Conservation (phyloP, 1,284 basidiomycete species). For the Cutaneotrichosporon sp. region DNA sequence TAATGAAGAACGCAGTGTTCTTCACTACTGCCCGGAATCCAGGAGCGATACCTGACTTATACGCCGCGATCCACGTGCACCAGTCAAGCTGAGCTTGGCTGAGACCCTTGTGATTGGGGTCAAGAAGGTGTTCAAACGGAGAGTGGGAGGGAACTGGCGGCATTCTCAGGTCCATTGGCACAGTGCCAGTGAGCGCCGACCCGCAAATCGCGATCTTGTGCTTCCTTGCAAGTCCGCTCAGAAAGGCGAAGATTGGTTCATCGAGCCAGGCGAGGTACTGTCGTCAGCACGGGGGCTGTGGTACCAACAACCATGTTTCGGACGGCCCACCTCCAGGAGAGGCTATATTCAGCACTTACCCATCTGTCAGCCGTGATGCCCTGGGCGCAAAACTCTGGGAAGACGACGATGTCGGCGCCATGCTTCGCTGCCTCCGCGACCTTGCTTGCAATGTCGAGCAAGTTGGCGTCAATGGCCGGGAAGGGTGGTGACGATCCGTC, state of each 20-base stretch:
- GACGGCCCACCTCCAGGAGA: too few species aligned
- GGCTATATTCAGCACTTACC: too few species aligned
- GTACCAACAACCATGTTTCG: too few species aligned
- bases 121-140: slow-evolving; percentile 31
- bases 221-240: slow-evolving; percentile 27
- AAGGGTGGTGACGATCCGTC: slow-evolving; percentile 17
- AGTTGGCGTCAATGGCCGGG: slow-evolving; percentile 30
- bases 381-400: slow-evolving; percentile 48
- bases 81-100: slow-evolving; percentile 18
- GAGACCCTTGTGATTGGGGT: slow-evolving; percentile 12
- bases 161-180: neutral
- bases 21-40: slow-evolving; percentile 18
- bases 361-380: slow-evolving; percentile 22
- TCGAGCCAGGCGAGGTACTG: neutral
- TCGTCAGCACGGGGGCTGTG: neutral
- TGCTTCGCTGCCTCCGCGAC: slow-evolving; percentile 24
- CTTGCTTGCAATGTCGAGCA: slow-evolving; percentile 16
- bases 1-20: slow-evolving; percentile 45
- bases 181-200: slow-evolving; percentile 36
- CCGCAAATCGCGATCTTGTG: slow-evolving; percentile 35
- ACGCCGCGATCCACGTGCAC: slow-evolving; percentile 26
- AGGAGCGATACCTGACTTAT: slow-evolving; percentile 20
- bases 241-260: slow-evolving; percentile 5
- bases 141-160: slow-evolving; percentile 19
- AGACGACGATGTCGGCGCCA: slow-evolving; percentile 41